Base-by-base conservation (phyloP, 495 filamentous ascomycete species). In the Penicillium daleae region DNA sequence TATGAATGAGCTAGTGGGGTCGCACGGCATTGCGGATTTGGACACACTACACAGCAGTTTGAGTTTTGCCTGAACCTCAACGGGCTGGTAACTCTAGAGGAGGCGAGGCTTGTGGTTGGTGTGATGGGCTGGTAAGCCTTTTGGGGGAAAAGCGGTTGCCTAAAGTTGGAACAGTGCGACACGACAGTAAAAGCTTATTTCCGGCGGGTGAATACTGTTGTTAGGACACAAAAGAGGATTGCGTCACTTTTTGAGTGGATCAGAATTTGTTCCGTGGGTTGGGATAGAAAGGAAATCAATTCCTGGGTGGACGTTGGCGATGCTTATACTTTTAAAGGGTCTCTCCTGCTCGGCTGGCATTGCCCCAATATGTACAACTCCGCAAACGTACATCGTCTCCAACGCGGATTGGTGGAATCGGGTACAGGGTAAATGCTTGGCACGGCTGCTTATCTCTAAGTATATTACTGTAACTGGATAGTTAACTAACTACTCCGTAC, bases 71-170 rank as follows among this genome's bases (percentile, higher is more conserved):
- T 44, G n/a, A n/a, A n/a, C n/a, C n/a, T n/a, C n/a, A n/a, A n/a
- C n/a, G n/a, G n/a, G n/a, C n/a, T n/a, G 12, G 17, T n/a, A 22
- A 32, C 10, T 15, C 15, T 6, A n/a, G n/a, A n/a, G 50, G 26
- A 24, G 53, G 17, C 33, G 35, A 13, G 54, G 26, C 35, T 13
- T 7, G 54, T 56, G 54, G 54, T 56, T 56, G 54, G 54, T 56
- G 54, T 21, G 54, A 21, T 35, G n/a, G 51, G 27, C 12, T 4
- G 6, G 9, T 54, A 54, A 42, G 26, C 54, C 31, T 56, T 40
- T 10, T n/a, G n/a, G 35, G 0, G 52, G 52, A 56, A 56, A 56
- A 40, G 54, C 54, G 33, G 33, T 42, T 56, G 54, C 54, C 54
- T 56, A 56, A 42, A 42, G 3, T n/a, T 21, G 54, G 9, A 56